Evolutionary conservation across 495 filamentous ascomycete species (phyloP).

Genomic region (Tetracladium marchalianum): DNA sequence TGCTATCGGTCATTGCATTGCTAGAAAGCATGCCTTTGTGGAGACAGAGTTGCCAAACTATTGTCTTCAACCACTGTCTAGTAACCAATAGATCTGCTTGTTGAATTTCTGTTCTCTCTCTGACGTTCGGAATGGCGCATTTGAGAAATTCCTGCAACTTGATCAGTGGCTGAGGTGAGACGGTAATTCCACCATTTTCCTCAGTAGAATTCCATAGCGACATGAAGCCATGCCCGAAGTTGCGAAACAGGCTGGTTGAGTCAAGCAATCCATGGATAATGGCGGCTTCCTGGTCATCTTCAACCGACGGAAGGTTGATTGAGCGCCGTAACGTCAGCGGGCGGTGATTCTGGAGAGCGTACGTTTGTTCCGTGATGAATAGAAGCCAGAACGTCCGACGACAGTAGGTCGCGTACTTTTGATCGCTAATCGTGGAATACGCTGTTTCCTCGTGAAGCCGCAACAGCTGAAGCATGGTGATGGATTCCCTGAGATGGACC

Average conservation of each 20-base stretch:
- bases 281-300: not conserved
- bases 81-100: conserved; percentile 49
- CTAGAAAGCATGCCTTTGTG: conserved; percentile 32
- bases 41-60: conserved; percentile 52
- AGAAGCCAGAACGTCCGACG: conserved; percentile 13
- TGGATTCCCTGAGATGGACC: conserved; percentile 14
- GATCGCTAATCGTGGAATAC: conserved; percentile 1
- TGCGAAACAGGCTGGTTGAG: not conserved
- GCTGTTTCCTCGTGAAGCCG: conserved; percentile 8
- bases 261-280: conserved; percentile 4
- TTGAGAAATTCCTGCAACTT: conserved; percentile 6
- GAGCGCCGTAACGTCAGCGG: conserved; percentile 8
- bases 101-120: conserved; percentile 27
- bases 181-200: no score
- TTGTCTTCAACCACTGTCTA: conserved; percentile 49
- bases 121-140: conserved; percentile 6
- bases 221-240: conserved; percentile 1
- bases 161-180: not conserved
- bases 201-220: conserved; percentile 1
- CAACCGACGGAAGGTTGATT: conserved; percentile 3
- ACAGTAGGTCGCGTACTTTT: not conserved
- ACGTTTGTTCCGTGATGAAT: conserved; percentile 11
- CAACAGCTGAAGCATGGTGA: conserved; percentile 6
- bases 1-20: not conserved
- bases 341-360: conserved; percentile 11